Evolutionary conservation across 2,329 filamentous ascomycete species (phyloP), one percentile per base, ranked within the genome.

Genomic region (Thermomyces lanuginosus): DNA sequence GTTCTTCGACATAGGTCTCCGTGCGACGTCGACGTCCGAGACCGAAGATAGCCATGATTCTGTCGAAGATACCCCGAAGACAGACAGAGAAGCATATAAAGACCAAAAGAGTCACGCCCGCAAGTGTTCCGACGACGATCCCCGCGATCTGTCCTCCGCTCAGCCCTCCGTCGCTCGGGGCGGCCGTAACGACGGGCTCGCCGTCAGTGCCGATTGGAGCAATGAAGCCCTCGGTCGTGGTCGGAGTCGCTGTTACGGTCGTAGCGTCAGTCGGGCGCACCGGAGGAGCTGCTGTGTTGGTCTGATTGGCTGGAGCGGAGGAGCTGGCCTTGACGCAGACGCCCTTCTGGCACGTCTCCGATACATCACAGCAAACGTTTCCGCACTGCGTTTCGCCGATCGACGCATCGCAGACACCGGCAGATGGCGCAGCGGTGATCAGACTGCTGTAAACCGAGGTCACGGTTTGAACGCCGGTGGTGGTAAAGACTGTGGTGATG

Each of bases 401-500:
- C 2, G 57, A 52, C 24, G 51, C 50, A 26, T 58, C 55, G 50
- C 69, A 73, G 27, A 47, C 43, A 28, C 43, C 33, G 33, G 45
- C 23, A 40, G 40, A 31, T 6, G 45, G 38, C 21, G 36, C 27
- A 22, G 43, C 27, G 15, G 45, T 26, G 35, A 47, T 16, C 27
- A 43, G 44, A 21, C 49, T 53, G 45, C 66, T 72, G 46, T 60
- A 64, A 16, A 66, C 60, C 5, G 58, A 60, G 4, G 67, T 72
- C 31, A 56, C 50, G 2, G 66, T 70, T 22, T 61, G 45, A 5
- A 60, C 49, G 27, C 63, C 61, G 8, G 65, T 72, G 42, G 69
- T 59, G n/a, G 49, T 51, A 39, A 54, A 71, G 4, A 64, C 69
- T 2, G 64, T 65, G 10, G 69, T 74, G 40, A 55, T 68, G 46